A percentile compares a stretch with the other conserved stretches of the same genome.
Conservation (phyloP, 768 basidiomycete species). For the Tricholoma matsutake region DNA sequence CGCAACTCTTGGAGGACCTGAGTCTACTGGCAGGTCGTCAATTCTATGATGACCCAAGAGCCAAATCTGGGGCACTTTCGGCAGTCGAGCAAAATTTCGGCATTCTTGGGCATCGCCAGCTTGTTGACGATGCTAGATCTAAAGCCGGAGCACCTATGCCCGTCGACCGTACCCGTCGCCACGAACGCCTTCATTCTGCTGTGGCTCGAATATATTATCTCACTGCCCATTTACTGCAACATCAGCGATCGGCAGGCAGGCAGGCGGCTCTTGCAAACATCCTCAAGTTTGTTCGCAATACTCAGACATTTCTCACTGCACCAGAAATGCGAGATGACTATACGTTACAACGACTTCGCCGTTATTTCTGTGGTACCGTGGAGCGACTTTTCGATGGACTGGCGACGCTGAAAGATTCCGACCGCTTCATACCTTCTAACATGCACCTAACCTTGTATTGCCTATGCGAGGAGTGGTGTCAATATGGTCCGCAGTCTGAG, state of each 20-base stretch:
- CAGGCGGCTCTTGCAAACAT: constrained; percentile 75
- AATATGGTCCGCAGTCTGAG: constrained; percentile 74
- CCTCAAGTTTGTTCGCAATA: constrained; percentile 83
- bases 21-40: constrained; percentile 77
- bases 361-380: constrained; percentile 88
- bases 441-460: constrained; percentile 79
- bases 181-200: constrained; percentile 79
- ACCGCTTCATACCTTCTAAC: constrained; percentile 71
- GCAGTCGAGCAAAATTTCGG: constrained; percentile 35
- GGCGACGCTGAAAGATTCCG: constrained; percentile 65
- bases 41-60: constrained; percentile 72
- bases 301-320: constrained; percentile 71
- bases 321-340: constrained; percentile 72
- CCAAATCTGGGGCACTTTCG: constrained; percentile 38
- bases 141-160: constrained; percentile 44
- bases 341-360: constrained; percentile 75
- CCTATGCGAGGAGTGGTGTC: constrained; percentile 93
- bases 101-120: constrained; percentile 48
- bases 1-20: constrained; percentile 81
- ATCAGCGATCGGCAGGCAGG: constrained; percentile 64
- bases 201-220: constrained; percentile 88
- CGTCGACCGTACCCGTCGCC: constrained; percentile 60
- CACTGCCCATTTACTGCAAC: constrained; percentile 73
- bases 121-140: constrained; percentile 58
- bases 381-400: constrained; percentile 83